phyloP scores from a whole-genome alignment of 129 eudicot species.

The Flaveria bidentis region DNA sequence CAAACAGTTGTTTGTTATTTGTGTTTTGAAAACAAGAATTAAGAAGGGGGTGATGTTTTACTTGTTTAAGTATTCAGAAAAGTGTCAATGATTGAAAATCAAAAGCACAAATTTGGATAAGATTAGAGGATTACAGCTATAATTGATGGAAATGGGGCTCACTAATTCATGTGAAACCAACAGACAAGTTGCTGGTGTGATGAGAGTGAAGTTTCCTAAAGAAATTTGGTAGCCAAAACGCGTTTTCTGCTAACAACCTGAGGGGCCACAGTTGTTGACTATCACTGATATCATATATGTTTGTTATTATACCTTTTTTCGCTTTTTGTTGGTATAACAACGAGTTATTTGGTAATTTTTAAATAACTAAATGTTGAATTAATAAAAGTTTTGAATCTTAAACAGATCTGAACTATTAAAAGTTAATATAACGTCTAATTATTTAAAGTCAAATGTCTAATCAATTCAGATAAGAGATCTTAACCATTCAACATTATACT shows the following conservation, averaged over 20 bases:
- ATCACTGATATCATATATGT: not conserved
- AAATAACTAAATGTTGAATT: no score
- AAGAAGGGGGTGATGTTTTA: slow-evolving; percentile 21
- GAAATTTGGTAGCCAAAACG: slow-evolving; percentile 25
- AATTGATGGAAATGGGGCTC: slow-evolving; percentile 17
- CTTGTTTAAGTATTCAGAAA: slow-evolving; percentile 1
- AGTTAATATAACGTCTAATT: no score
- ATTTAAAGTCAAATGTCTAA: no score
- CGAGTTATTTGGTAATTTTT: no score
- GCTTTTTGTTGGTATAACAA: no score
- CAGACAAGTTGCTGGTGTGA: slow-evolving; percentile 33
- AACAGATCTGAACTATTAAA: no score
- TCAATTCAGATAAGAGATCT: no score
- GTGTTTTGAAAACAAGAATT: not conserved
- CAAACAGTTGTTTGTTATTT: not conserved
- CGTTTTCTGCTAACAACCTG: slow-evolving; percentile 34
- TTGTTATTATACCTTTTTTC: not conserved
- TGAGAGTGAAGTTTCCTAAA: slow-evolving; percentile 14
- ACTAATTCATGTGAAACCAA: slow-evolving; percentile 31
- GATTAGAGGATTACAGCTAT: slow-evolving; percentile 38
- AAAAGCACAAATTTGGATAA: slow-evolving; percentile 20
- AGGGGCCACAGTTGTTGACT: slow-evolving; percentile 33
- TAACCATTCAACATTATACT: no score
- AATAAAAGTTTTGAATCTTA: no score
- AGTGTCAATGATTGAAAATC: not conserved